Evolutionary conservation across 192 early-diverging fungal genomes (phyloP).

Genomic region (Backusella morwellensis): DNA sequence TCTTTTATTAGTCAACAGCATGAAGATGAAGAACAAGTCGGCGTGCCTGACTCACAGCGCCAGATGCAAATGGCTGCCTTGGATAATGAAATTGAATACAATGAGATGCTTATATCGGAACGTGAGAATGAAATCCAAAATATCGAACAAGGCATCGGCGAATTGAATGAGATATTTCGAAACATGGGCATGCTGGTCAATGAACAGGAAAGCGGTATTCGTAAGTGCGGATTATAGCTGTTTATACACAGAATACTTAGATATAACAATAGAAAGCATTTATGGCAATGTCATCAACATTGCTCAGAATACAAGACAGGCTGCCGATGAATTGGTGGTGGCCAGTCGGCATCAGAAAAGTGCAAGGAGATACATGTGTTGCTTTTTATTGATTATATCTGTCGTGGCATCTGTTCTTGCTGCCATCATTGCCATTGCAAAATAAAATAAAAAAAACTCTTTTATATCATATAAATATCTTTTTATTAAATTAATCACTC

Average conservation of each 20-base stretch:
- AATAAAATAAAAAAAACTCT: slow-evolving; percentile 5
- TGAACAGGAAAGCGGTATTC: slow-evolving; percentile 90
- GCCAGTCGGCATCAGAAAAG: slow-evolving; percentile 78
- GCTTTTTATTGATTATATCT: slow-evolving; percentile 74
- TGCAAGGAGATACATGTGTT: slow-evolving; percentile 81
- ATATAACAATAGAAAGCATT: slow-evolving; percentile 77
- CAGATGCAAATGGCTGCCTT: slow-evolving; percentile 67
- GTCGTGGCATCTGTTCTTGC: slow-evolving; percentile 64
- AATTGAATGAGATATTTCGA: slow-evolving; percentile 96
- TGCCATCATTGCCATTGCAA: slow-evolving; percentile 49
- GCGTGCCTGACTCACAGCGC: slow-evolving; percentile 23
- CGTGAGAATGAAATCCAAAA: slow-evolving; percentile 91
- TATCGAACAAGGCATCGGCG: slow-evolving; percentile 90
- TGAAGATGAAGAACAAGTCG: neutral
- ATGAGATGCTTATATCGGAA: slow-evolving; percentile 91
- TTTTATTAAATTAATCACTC: slow-evolving; percentile 15
- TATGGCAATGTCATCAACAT: slow-evolving; percentile 88
- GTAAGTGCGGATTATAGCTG: slow-evolving; percentile 39
- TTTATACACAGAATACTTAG: neutral
- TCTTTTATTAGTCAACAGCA: neutral
- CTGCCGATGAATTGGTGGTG: slow-evolving; percentile 71
- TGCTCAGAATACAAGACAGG: slow-evolving; percentile 72
- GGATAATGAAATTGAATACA: slow-evolving; percentile 92
- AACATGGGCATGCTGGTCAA: slow-evolving; percentile 96
- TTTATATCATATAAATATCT: neutral